These are phyloP conservation scores for Hirsutella minnesotensis DNA, from an alignment of 2,329 filamentous ascomycete species.

Conservation along the genomic window DNA sequence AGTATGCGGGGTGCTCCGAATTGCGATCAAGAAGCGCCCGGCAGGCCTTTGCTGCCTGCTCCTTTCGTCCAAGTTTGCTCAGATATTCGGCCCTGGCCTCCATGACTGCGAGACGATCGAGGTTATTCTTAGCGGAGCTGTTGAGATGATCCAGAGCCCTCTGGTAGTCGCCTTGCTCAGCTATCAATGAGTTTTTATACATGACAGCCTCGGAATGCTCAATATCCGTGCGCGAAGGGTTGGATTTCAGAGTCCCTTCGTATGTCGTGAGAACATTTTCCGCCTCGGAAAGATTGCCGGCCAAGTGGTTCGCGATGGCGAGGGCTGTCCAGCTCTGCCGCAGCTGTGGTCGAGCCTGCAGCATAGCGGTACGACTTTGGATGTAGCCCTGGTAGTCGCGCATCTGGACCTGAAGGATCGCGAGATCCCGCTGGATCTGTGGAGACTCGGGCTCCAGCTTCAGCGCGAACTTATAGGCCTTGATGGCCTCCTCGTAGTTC, in stretches of 20 bases:
- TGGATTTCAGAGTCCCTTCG: constrained; percentile 80
- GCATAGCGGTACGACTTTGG: constrained; percentile 76
- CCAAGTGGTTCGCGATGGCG: constrained; percentile 82
- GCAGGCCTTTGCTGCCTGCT: constrained; percentile 76
- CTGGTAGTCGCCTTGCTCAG: constrained; percentile 73
- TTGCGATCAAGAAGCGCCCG: constrained; percentile 74
- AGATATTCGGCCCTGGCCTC: constrained; percentile 81
- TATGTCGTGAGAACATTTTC: constrained; percentile 87
- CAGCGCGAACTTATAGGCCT: constrained; percentile 95
- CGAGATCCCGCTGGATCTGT: constrained; percentile 89
- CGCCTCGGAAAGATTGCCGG: constrained; percentile 74
- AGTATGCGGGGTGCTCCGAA: constrained; percentile 77
- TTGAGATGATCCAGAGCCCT: constrained; percentile 81
- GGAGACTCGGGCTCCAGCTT: constrained; percentile 85
- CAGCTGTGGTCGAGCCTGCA: constrained; percentile 68
- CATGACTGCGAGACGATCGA: constrained; percentile 76
- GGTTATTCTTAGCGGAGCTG: constrained; percentile 59
- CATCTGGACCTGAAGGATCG: constrained; percentile 90
- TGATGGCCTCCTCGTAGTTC: constrained; percentile 98
- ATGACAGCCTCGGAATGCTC: constrained; percentile 89
- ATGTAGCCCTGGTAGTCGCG: constrained; percentile 91
- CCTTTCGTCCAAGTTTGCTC: constrained; percentile 60
- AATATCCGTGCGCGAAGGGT: constrained; percentile 65
- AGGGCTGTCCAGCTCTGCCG: constrained; percentile 97
- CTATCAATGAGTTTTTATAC: constrained; percentile 93